phyloP scores from a whole-genome alignment of 805 yeast species.

The Grigorovia jiainica region DNA sequence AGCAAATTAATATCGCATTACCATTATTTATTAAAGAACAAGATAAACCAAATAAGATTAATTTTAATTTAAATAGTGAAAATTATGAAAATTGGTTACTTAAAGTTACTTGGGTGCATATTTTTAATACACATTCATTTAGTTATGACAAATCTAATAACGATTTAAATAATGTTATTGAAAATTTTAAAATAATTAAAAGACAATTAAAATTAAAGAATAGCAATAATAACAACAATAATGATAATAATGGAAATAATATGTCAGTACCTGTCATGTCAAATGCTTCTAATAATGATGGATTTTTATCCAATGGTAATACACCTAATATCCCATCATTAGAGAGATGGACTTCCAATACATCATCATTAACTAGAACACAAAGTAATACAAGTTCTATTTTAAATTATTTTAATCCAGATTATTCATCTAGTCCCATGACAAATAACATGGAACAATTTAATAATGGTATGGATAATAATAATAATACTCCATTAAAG shows the following conservation, averaged over 20 bases:
- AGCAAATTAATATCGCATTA: conserved; percentile 5
- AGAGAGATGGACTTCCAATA: conserved; percentile 24
- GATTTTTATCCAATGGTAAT: background rate
- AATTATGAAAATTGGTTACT: conserved; percentile 16
- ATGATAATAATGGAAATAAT: background rate
- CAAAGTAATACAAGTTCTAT: conserved; percentile 21
- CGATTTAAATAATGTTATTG: background rate
- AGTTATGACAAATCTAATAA: conserved; percentile 3
- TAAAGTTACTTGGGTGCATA: conserved; percentile 22
- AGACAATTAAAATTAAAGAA: background rate
- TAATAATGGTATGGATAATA: conserved; percentile 1
- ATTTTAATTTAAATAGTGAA: conserved; percentile 6
- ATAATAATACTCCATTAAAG: conserved; percentile 1
- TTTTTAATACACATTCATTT: conserved; percentile 19
- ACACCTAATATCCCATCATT: conserved; percentile 16
- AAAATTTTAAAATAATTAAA: conserved; percentile 3
- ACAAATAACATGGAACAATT: conserved; percentile 4
- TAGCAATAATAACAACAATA: background rate
- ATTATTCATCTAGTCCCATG: conserved; percentile 1
- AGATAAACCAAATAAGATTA: conserved; percentile 6
- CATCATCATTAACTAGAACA: conserved; percentile 20
- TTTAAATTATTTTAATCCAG: conserved; percentile 12
- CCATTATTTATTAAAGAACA: conserved; percentile 10
- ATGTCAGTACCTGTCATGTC: background rate
- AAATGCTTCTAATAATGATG: background rate